These are phyloP conservation scores for Vitis cinerea DNA, from an alignment of 164 flowering plant genomes.

Conservation along the genomic window DNA sequence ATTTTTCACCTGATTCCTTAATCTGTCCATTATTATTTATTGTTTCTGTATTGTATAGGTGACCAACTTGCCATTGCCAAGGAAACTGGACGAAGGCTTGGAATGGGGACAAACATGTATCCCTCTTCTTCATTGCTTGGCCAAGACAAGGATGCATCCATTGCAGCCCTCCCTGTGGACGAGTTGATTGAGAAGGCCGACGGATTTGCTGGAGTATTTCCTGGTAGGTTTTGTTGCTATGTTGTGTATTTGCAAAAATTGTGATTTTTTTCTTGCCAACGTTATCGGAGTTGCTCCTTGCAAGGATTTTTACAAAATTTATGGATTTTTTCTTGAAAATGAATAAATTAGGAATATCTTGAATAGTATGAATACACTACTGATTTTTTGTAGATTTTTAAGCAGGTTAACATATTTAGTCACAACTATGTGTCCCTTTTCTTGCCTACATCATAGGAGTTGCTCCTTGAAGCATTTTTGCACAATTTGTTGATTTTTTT, in stretches of 20 bases:
- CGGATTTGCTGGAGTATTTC: conserved; percentile 57
- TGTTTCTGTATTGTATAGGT: conserved; percentile 17
- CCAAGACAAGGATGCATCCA: conserved; percentile 34
- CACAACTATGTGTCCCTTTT: no score
- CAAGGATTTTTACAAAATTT: no score
- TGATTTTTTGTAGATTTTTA: no score
- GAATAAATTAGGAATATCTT: no score
- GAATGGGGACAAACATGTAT: conserved; percentile 59
- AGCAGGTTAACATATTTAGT: no score
- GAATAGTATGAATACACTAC: no score
- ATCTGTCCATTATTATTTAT: not conserved
- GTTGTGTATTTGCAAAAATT: not conserved
- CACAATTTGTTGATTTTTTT: no score
- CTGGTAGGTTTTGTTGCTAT: conserved; percentile 23
- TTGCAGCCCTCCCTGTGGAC: conserved; percentile 48
- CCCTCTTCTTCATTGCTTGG: conserved; percentile 52
- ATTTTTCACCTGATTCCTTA: not conserved
- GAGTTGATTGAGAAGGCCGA: conserved; percentile 54
- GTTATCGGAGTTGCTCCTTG: not conserved
- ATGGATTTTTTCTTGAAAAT: no score
- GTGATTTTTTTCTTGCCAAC: not conserved
- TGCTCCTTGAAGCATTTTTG: no score
- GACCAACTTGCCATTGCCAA: conserved; percentile 57
- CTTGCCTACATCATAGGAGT: no score
- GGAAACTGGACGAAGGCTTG: conserved; percentile 56